phyloP scores from a whole-genome alignment of 1,139 yeast species.

The Sugiyamaella xylanicola region DNA sequence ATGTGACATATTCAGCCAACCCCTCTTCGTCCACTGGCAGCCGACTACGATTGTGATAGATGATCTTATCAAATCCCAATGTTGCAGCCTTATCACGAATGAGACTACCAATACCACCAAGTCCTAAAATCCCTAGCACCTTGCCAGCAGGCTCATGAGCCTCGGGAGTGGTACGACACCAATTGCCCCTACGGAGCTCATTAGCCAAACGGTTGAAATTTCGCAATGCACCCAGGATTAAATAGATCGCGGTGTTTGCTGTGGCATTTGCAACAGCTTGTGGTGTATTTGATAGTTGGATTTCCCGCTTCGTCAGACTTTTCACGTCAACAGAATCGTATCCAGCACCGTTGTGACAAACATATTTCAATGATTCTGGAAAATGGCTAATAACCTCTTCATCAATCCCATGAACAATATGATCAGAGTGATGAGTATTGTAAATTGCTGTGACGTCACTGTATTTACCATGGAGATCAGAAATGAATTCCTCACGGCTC shows the following conservation, averaged over 20 bases:
- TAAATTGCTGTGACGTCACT: conserved; percentile 40
- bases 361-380: conserved; percentile 62
- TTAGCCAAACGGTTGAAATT: conserved; percentile 52
- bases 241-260: conserved; percentile 68
- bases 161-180: conserved; percentile 40
- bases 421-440: conserved; percentile 14
- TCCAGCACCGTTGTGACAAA: conserved; percentile 91
- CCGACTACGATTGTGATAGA: conserved; percentile 64
- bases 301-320: conserved; percentile 51
- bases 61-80: conserved; percentile 62
- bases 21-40: conserved; percentile 56
- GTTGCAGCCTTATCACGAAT: conserved; percentile 66
- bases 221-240: conserved; percentile 61
- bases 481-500: conserved; percentile 39
- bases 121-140: conserved; percentile 70
- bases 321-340: conserved; percentile 66
- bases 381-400: conserved; percentile 63
- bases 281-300: conserved; percentile 71
- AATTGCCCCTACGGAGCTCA: conserved; percentile 45
- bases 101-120: conserved; percentile 83
- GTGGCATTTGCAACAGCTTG: conserved; percentile 72
- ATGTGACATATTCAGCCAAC: conserved; percentile 53
- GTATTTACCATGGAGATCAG: conserved; percentile 39
- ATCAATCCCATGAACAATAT: conserved; percentile 64
- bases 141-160: conserved; percentile 62